Conservation (phyloP, 2,329 filamentous ascomycete genomes). For the Alternaria postmessia region DNA sequence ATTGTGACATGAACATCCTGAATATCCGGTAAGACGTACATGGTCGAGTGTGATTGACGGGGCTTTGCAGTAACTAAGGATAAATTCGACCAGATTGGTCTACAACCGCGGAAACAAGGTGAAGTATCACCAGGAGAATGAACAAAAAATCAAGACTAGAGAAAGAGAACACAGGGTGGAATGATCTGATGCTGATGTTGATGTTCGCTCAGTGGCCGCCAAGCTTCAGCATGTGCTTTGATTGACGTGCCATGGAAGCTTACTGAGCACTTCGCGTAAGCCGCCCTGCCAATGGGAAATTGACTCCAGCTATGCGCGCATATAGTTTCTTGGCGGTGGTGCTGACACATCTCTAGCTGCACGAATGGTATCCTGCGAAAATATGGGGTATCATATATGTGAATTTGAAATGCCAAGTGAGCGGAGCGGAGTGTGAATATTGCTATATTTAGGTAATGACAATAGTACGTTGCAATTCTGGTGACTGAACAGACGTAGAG, state of each 20-base stretch:
- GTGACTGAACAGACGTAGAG: background rate
- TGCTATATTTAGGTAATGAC: background rate
- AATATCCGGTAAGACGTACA: slow-evolving; percentile 7
- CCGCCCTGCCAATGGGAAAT: slow-evolving; percentile 11
- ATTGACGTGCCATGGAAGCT: slow-evolving; percentile 25
- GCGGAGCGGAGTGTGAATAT: slow-evolving; percentile 4
- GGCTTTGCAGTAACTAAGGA: background rate
- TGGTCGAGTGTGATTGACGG: background rate
- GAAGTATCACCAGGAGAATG: slow-evolving; percentile 7
- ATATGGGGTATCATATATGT: background rate
- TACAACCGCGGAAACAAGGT: slow-evolving; percentile 4
- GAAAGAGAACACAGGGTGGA: background rate
- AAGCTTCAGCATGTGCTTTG: slow-evolving; percentile 16
- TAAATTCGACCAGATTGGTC: background rate
- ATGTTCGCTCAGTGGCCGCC: slow-evolving; percentile 9
- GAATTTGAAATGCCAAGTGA: slow-evolving; percentile 4
- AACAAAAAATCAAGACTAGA: slow-evolving; percentile 3
- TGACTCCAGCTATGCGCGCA: background rate
- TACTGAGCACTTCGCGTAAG: slow-evolving; percentile 27
- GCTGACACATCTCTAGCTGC: slow-evolving; percentile 15
- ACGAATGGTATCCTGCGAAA: background rate
- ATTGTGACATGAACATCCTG: slow-evolving; percentile 1
- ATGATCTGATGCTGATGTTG: slow-evolving; percentile 20
- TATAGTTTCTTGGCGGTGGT: slow-evolving; percentile 4
- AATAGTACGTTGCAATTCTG: background rate